Percentiles rank a stretch among this genome's conserved stretches.
These are phyloP conservation scores for Amesomyces nigricolor DNA, from an alignment of 2,329 filamentous ascomycete genomes.

Conservation along the genomic window DNA sequence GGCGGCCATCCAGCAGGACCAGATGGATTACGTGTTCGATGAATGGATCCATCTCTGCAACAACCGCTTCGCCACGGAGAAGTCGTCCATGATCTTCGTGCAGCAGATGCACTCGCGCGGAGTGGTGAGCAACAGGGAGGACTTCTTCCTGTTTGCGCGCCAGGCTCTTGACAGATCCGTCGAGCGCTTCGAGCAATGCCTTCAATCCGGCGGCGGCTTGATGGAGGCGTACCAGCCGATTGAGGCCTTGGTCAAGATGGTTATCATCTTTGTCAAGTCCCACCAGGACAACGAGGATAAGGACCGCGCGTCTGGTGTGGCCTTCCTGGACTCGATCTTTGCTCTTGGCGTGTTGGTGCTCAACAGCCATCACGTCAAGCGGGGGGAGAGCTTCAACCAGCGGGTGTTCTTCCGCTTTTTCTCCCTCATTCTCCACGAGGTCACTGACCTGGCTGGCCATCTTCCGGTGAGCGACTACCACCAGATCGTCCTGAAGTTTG, in stretches of 20 bases:
- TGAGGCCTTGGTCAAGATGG: slow-evolving; percentile 77
- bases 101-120: slow-evolving; percentile 73
- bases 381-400: slow-evolving; percentile 77
- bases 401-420: slow-evolving; percentile 89
- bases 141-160: slow-evolving; percentile 73
- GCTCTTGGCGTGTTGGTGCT: slow-evolving; percentile 74
- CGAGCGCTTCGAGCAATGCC: slow-evolving; percentile 67
- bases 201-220: slow-evolving; percentile 55
- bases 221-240: slow-evolving; percentile 54
- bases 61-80: slow-evolving; percentile 69
- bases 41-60: slow-evolving; percentile 86
- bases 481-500: slow-evolving; percentile 68
- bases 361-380: slow-evolving; percentile 77
- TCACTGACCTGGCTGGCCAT: slow-evolving; percentile 54
- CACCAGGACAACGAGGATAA: slow-evolving; percentile 55
- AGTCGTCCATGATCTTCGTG: slow-evolving; percentile 68
- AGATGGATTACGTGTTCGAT: slow-evolving; percentile 91
- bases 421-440: slow-evolving; percentile 73
- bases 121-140: slow-evolving; percentile 67
- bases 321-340: slow-evolving; percentile 72
- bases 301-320: slow-evolving; percentile 56
- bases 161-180: slow-evolving; percentile 75
- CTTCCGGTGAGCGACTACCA: slow-evolving; percentile 55
- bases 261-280: slow-evolving; percentile 69
- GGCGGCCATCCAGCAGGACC: slow-evolving; percentile 60